These are phyloP conservation scores for Trichoderma koningii DNA, from an alignment of 2,329 filamentous ascomycete genomes.

Conservation along the genomic window DNA sequence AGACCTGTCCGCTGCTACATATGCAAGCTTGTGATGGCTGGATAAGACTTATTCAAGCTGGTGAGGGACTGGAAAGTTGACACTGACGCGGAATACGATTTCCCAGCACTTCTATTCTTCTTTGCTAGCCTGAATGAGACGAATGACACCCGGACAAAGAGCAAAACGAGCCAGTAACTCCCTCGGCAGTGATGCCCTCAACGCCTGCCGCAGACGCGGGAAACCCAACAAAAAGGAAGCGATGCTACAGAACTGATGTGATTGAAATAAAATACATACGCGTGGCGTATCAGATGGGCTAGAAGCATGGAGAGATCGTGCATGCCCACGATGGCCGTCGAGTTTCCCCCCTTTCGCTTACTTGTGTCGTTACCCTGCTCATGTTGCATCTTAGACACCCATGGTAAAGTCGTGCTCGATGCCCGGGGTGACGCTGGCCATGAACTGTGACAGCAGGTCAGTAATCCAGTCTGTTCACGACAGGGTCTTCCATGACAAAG, in stretches of 20 bases:
- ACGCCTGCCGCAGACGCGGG: constrained; percentile 15
- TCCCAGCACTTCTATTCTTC: constrained; percentile 3
- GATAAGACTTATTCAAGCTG: not conserved
- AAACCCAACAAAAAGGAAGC: not conserved
- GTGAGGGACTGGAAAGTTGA: not conserved
- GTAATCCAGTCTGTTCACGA: not conserved
- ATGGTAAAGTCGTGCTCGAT: constrained; percentile 99
- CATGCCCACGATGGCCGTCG: not conserved
- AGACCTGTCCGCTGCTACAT: not conserved
- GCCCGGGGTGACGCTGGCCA: constrained; percentile 87
- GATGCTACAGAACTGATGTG: not conserved
- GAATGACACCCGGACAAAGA: not conserved
- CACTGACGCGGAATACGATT: not conserved
- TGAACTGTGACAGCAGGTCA: constrained; percentile 53
- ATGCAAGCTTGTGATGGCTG: not conserved
- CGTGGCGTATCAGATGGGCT: not conserved
- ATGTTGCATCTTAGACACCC: constrained; percentile 64
- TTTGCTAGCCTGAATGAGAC: not conserved
- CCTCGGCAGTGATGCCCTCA: not conserved
- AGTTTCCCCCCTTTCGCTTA: not conserved
- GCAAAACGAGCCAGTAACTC: constrained; percentile 2
- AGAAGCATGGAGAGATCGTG: not conserved
- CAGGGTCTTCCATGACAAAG: too few species aligned
- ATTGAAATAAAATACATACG: not conserved
- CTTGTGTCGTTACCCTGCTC: not conserved